Conservation (phyloP, 1,284 basidiomycete species). For the Cutaneotrichosporon cyanovorans region DNA sequence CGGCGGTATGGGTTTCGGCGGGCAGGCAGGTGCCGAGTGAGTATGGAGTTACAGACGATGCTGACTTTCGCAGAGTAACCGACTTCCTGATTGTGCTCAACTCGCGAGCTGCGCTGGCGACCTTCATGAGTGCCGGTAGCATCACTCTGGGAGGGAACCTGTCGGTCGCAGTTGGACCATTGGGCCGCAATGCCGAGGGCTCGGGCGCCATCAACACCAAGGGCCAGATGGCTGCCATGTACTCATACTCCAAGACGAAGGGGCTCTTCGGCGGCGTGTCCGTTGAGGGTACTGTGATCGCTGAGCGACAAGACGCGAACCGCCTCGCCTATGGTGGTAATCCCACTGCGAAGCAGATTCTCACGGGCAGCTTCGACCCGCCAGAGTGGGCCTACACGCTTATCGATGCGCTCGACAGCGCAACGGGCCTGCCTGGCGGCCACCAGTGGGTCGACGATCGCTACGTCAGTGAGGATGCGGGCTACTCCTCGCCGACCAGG, state of each 20-base stretch:
- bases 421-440: conserved; percentile 62
- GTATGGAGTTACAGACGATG: conserved; percentile 31
- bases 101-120: conserved; percentile 54
- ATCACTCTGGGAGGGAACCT: conserved; percentile 49
- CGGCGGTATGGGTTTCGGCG: conserved; percentile 85
- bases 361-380: conserved; percentile 64
- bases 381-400: conserved; percentile 70
- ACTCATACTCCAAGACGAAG: conserved; percentile 89
- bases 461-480: conserved; percentile 38
- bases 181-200: conserved; percentile 92
- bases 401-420: conserved; percentile 63
- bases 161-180: conserved; percentile 73
- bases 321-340: conserved; percentile 66
- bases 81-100: conserved; percentile 93
- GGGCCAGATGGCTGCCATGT: conserved; percentile 90
- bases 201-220: conserved; percentile 75
- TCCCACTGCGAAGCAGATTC: conserved; percentile 67
- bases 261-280: conserved; percentile 76
- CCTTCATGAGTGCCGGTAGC: conserved; percentile 92
- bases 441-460: conserved; percentile 61
- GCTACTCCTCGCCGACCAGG: conserved; percentile 15
- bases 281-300: conserved; percentile 86
- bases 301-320: conserved; percentile 90
- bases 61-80: conserved; percentile 63
- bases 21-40: conserved; percentile 54